Evolutionary conservation across 352 stramenopile species (phyloP), one percentile per base, ranked within the genome.

Genomic region (Phytophthora pistaciae): DNA sequence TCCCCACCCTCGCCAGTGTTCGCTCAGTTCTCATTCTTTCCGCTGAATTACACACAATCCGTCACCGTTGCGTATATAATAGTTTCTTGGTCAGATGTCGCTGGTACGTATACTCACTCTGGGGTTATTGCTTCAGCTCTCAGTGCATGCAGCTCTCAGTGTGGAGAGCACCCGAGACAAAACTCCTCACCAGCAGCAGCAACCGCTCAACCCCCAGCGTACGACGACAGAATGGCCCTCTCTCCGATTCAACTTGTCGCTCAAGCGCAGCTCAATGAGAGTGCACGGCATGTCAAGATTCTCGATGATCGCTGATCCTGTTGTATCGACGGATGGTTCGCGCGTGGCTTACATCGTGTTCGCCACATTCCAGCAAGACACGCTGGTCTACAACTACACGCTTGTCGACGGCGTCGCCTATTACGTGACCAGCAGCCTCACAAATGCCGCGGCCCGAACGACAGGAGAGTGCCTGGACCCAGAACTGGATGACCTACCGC

Each of bases 211-310:
- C 38, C 38, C 18, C 46, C 46, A 53, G 9, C 11, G 9, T 25
- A 6, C 46, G 18, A 53, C 46, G 20, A 16, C 65, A 3, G 56
- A 70, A 25, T 72, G 66, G 40, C 75, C 64, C 5, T 74, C 67
- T 9, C 38, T 87, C 6, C 56, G 57, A 6, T 62, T 84, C 5
- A 59, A 70, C 13, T 76, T 84, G 54, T 73, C 56, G 0, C 23
- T 80, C 55, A 82, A 84, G 23, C 70, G 76, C 10, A 63, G 8
- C 46, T 66, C 69, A 40, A 79, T 80, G 79, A 38, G 44, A 38
- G 33, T 82, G 14, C 61, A 77, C 27, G 70, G 74, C 1, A 44
- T 69, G n/a, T 72, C 69, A 20, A 14, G 70, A 7, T 77, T 82
- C 25, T 49, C 68, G 36, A 60, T 76, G 7, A 38, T 78, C n/a